Evolutionary conservation across 2,329 filamentous ascomycete genomes (phyloP).

Genomic region (Pyrenochaeta sp.): DNA sequence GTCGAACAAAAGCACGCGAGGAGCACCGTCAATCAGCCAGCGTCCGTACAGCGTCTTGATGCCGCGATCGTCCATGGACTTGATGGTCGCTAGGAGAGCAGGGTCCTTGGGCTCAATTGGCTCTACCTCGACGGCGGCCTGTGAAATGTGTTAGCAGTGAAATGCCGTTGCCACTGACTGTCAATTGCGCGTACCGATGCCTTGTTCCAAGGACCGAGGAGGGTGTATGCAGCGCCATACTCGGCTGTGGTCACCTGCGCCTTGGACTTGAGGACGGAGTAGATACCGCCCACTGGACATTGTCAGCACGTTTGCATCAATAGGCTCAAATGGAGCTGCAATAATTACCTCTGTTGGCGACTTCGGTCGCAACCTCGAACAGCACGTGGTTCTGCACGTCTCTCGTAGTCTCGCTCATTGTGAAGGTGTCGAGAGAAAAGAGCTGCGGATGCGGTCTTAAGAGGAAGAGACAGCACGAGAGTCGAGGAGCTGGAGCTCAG

Average conservation of each 20-base stretch:
- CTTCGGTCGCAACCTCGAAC: slow-evolving; percentile 96
- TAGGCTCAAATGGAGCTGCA: slow-evolving; percentile 11
- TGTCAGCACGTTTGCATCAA: slow-evolving; percentile 19
- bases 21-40: slow-evolving; percentile 97
- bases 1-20: slow-evolving; percentile 91
- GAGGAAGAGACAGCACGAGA: slow-evolving; percentile 22
- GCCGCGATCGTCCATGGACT: slow-evolving; percentile 91
- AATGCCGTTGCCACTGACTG: slow-evolving; percentile 1
- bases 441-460: slow-evolving; percentile 13
- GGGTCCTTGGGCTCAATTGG: slow-evolving; percentile 84
- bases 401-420: slow-evolving; percentile 48
- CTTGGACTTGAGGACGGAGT: slow-evolving; percentile 99
- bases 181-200: slow-evolving; percentile 71
- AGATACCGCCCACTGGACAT: slow-evolving; percentile 89
- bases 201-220: slow-evolving; percentile 93
- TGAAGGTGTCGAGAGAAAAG: slow-evolving; percentile 13
- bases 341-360: slow-evolving; percentile 90
- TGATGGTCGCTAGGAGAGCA: slow-evolving; percentile 81
- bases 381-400: slow-evolving; percentile 96
- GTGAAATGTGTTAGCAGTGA: slow-evolving; percentile 28
- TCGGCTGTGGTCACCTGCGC: slow-evolving; percentile 96
- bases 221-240: slow-evolving; percentile 96
- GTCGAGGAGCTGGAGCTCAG: slow-evolving; percentile 27
- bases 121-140: slow-evolving; percentile 98
- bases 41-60: slow-evolving; percentile 90